Conservation (phyloP, 139 green algal species). For the Volvox africanus region DNA sequence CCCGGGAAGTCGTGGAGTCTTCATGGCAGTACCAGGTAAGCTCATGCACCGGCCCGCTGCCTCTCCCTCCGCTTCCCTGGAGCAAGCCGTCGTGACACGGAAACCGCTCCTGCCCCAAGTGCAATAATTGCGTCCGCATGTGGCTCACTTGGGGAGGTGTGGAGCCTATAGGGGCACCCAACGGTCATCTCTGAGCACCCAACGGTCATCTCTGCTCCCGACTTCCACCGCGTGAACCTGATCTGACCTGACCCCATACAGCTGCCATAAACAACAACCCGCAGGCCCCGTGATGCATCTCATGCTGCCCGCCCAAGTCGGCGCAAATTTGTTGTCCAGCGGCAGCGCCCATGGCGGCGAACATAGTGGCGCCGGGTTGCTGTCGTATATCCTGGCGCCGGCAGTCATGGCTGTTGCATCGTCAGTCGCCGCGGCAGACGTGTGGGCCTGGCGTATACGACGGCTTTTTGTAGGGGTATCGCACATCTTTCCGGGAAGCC, state of each 20-base stretch:
- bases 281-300: constrained; percentile 34
- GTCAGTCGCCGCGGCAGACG: neutral
- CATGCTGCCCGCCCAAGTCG: neutral
- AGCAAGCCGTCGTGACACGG: too few relatives aligned
- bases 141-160: too few relatives aligned
- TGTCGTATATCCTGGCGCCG: neutral
- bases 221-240: too few relatives aligned
- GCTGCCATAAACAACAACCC: neutral
- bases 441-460: constrained; percentile 20
- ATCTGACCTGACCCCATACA: neutral
- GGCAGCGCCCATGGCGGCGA: neutral
- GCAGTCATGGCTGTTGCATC: neutral
- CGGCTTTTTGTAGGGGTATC: constrained; percentile 2
- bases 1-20: neutral
- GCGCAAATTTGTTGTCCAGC: neutral
- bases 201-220: too few relatives aligned
- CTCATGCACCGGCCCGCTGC: too few relatives aligned
- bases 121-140: too few relatives aligned
- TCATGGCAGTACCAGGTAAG: neutral
- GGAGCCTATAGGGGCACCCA: too few relatives aligned
- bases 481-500: neutral
- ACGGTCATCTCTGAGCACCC: too few relatives aligned
- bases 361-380: neutral
- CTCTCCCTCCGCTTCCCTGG: too few relatives aligned
- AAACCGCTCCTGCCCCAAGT: too few relatives aligned